Evolutionary conservation across 805 yeast genomes (phyloP).

Genomic region (Pichia insulana): DNA sequence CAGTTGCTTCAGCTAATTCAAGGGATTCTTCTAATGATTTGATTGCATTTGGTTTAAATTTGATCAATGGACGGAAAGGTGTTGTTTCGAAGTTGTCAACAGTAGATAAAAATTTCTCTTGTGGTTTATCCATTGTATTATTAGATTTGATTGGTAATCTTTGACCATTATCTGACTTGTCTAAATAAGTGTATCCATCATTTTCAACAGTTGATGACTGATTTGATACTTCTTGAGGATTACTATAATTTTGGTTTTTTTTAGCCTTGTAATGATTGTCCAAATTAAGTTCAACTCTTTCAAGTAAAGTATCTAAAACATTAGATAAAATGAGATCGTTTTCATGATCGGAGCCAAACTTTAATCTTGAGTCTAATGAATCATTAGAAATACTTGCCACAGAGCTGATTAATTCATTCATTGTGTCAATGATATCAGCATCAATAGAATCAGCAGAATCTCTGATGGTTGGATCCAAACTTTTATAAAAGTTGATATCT

Average conservation of each 20-base stretch:
- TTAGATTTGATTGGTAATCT: slow-evolving; percentile 4
- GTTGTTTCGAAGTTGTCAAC: slow-evolving; percentile 55
- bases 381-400: slow-evolving; percentile 18
- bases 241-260: slow-evolving; percentile 2
- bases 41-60: slow-evolving; percentile 63
- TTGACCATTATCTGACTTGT: slow-evolving; percentile 36
- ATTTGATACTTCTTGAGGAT: background rate
- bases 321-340: slow-evolving; percentile 58
- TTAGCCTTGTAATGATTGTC: slow-evolving; percentile 34
- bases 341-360: slow-evolving; percentile 28
- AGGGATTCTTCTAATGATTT: slow-evolving; percentile 46
- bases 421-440: slow-evolving; percentile 10
- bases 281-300: slow-evolving; percentile 62
- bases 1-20: slow-evolving; percentile 29
- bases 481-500: slow-evolving; percentile 69
- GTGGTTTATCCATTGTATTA: slow-evolving; percentile 49
- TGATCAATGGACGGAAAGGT: slow-evolving; percentile 74
- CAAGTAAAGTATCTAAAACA: slow-evolving; percentile 62
- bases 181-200: slow-evolving; percentile 39
- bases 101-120: slow-evolving; percentile 43
- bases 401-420: slow-evolving; percentile 35
- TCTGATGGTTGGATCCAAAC: slow-evolving; percentile 46
- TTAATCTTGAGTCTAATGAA: slow-evolving; percentile 20
- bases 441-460: slow-evolving; percentile 32
- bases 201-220: slow-evolving; percentile 6